Evolutionary conservation across 2,329 filamentous ascomycete genomes (phyloP).

Genomic region (Fusarium poae): DNA sequence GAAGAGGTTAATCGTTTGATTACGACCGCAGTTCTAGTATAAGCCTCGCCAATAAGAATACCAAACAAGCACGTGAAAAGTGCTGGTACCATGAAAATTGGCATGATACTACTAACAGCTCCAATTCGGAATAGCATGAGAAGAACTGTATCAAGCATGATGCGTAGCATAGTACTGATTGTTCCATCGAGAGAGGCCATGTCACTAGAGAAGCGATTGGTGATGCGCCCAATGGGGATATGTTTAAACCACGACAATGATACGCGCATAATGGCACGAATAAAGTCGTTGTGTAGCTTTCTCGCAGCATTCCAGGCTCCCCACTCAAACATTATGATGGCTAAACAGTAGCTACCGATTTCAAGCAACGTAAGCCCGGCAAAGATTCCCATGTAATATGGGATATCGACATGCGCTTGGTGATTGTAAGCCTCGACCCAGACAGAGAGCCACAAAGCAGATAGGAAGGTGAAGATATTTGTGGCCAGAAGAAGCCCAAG

Average conservation of each 20-base stretch:
- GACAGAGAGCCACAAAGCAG: slow-evolving; percentile 63
- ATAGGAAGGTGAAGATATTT: slow-evolving; percentile 58
- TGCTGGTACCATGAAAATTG: slow-evolving; percentile 63
- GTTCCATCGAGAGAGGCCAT: slow-evolving; percentile 67
- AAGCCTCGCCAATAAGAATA: slow-evolving; percentile 63
- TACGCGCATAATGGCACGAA: slow-evolving; percentile 65
- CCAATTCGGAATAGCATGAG: slow-evolving; percentile 61
- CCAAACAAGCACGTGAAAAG: slow-evolving; percentile 61
- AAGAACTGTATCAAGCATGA: slow-evolving; percentile 58
- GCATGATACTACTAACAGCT: slow-evolving; percentile 65
- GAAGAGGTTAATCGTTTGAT: slow-evolving; percentile 62
- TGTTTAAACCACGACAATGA: slow-evolving; percentile 70
- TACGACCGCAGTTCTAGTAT: slow-evolving; percentile 63
- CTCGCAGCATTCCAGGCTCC: slow-evolving; percentile 69
- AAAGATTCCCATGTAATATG: slow-evolving; percentile 68
- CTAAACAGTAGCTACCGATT: slow-evolving; percentile 57
- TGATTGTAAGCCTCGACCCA: slow-evolving; percentile 66
- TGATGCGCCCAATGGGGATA: slow-evolving; percentile 65
- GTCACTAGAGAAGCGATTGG: slow-evolving; percentile 69
- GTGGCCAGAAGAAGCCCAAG: slow-evolving; percentile 57
- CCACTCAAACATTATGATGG: slow-evolving; percentile 64
- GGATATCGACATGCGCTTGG: slow-evolving; percentile 59
- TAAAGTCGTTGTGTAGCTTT: slow-evolving; percentile 65
- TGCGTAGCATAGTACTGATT: slow-evolving; percentile 61
- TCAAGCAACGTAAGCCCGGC: slow-evolving; percentile 60